These are phyloP conservation scores for Liriodendron chinense DNA, from an alignment of 164 flowering plant species.

Conservation along the genomic window DNA sequence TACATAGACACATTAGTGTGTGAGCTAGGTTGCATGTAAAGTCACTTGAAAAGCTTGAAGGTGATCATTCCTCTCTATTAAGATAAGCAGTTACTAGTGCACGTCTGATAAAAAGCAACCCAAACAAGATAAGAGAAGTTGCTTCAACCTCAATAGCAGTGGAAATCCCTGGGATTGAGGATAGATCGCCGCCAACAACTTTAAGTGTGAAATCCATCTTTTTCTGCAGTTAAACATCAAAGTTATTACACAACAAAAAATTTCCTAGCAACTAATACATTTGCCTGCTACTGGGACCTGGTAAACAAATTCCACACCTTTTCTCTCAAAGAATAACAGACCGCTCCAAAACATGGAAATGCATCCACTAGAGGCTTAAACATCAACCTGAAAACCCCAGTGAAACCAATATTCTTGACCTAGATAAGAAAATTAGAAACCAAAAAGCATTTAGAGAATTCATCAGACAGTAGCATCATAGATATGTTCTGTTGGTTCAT, in stretches of 20 bases:
- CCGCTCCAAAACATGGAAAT: conserved; percentile 97
- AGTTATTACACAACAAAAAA: not conserved
- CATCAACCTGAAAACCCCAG: conserved; percentile 94
- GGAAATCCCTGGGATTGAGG: conserved; percentile 80
- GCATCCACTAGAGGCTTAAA: conserved; percentile 89
- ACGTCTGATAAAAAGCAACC: not conserved
- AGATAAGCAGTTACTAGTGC: not conserved
- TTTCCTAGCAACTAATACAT: not conserved
- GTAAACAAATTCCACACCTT: conserved; percentile 47
- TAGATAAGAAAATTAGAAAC: conserved; percentile 19
- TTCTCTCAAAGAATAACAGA: conserved; percentile 74
- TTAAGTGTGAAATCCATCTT: conserved; percentile 90
- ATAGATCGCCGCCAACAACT: conserved; percentile 89
- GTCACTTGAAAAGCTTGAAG: not conserved
- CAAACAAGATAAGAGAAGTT: conserved; percentile 4
- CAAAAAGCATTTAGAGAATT: not conserved
- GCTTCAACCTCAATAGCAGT: conserved; percentile 82
- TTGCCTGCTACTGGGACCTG: not conserved
- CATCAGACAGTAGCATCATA: not conserved
- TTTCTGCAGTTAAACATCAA: conserved; percentile 54
- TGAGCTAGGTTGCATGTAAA: not conserved
- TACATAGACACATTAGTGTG: not conserved
- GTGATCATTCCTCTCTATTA: not conserved
- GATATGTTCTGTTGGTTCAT: too few relatives aligned
- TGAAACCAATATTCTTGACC: conserved; percentile 93